Conservation (phyloP, 2,329 filamentous ascomycete species). For the Sclerotiophoma versabilis region DNA sequence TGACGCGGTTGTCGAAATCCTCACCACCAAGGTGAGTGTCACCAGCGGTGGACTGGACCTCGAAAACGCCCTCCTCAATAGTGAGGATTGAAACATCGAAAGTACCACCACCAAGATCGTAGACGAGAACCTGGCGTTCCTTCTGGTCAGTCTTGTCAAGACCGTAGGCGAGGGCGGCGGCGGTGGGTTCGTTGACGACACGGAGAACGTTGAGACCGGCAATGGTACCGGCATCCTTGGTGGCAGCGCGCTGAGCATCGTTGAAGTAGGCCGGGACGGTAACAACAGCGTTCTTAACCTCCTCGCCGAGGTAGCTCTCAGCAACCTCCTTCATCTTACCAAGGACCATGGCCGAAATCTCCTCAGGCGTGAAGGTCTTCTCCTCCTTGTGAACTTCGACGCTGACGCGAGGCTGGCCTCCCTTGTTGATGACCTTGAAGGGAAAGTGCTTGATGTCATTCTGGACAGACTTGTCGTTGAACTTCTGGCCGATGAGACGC, state of each 20-base stretch:
- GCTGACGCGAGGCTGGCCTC: slow-evolving; percentile 86
- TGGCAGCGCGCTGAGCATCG: slow-evolving; percentile 95
- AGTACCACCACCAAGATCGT: slow-evolving; percentile 54
- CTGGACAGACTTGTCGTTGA: slow-evolving; percentile 74
- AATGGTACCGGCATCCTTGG: slow-evolving; percentile 92
- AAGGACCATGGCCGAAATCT: slow-evolving; percentile 78
- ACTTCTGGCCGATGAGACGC: slow-evolving; percentile 61
- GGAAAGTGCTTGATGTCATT: slow-evolving; percentile 97
- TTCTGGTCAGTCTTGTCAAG: slow-evolving; percentile 59
- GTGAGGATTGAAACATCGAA: slow-evolving; percentile 71
- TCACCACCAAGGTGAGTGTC: slow-evolving; percentile 98
- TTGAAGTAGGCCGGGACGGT: slow-evolving; percentile 99
- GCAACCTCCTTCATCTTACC: slow-evolving; percentile 79
- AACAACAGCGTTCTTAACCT: slow-evolving; percentile 86
- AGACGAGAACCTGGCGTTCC: slow-evolving; percentile 52
- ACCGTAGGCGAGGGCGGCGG: slow-evolving; percentile 93
- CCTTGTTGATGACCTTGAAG: slow-evolving; percentile 90
- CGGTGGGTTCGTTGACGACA: slow-evolving; percentile 96
- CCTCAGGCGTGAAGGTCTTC: slow-evolving; percentile 81
- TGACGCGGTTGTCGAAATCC: slow-evolving; percentile 97
- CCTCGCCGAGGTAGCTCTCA: slow-evolving; percentile 80
- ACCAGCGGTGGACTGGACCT: slow-evolving; percentile 93
- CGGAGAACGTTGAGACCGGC: slow-evolving; percentile 94
- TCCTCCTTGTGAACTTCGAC: slow-evolving; percentile 70
- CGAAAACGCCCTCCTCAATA: slow-evolving; percentile 90